Percentiles rank a stretch among this genome's conserved stretches.
phyloP scores from a whole-genome alignment of 2,329 filamentous ascomycete genomes.

The Chaetomiaceae sp. region DNA sequence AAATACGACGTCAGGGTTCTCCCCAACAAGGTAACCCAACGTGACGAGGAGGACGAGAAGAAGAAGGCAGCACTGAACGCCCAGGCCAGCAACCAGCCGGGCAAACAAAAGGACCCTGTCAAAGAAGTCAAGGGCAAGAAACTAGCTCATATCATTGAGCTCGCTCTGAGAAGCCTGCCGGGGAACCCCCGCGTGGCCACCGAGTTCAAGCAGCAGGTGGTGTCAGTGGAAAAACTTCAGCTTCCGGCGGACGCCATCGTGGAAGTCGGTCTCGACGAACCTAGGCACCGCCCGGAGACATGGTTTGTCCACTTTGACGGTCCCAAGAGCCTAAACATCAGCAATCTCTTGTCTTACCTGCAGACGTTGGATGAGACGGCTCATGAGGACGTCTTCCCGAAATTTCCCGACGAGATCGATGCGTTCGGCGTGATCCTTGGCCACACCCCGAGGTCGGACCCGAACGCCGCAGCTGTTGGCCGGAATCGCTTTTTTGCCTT shows the following conservation, averaged over 20 bases:
- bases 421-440: slow-evolving; percentile 49
- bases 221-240: slow-evolving; percentile 34
- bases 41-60: slow-evolving; percentile 9
- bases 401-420: slow-evolving; percentile 43
- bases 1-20: slow-evolving; percentile 41
- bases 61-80: no score
- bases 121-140: slow-evolving; percentile 28
- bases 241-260: slow-evolving; percentile 33
- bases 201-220: slow-evolving; percentile 46
- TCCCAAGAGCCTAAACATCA: slow-evolving; percentile 34
- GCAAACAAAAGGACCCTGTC: background rate
- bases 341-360: slow-evolving; percentile 40
- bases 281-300: slow-evolving; percentile 27
- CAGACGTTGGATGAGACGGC: slow-evolving; percentile 35
- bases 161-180: slow-evolving; percentile 33
- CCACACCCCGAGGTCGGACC: slow-evolving; percentile 34
- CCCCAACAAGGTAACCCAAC: slow-evolving; percentile 4
- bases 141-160: slow-evolving; percentile 36
- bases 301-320: slow-evolving; percentile 39
- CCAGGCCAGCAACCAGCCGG: no score
- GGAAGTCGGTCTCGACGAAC: slow-evolving; percentile 31
- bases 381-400: slow-evolving; percentile 39
- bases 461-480: slow-evolving; percentile 37
- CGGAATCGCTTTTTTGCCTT: slow-evolving; percentile 45
- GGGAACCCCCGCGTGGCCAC: slow-evolving; percentile 34